Base-by-base conservation (phyloP, 1,139 yeast species). In the Pichia sp. region DNA sequence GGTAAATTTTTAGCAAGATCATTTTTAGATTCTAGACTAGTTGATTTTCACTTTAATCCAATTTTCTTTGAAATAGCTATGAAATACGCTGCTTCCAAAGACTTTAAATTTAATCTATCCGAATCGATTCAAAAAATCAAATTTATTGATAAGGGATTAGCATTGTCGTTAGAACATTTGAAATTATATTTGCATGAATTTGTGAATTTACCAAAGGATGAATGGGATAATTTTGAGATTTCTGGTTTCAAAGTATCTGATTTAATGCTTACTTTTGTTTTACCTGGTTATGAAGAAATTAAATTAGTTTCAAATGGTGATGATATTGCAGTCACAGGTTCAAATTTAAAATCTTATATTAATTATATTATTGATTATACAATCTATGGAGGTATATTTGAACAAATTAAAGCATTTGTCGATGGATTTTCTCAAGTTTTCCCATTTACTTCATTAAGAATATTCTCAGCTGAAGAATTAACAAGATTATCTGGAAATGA, bases 1-100 rank as follows among this genome's bases (percentile, higher is more conserved):
- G 98, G 98, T 2, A 80, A 76, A 43, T 87, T 91, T 55, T 69
- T 89, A 43, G 96, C 96, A 0, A 70, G 97, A 46, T 84, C 96
- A 0, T 66, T 89, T 59, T 63, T 91, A 40, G 98, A 91, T 62
- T 81, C 88, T 14, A 69, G 97, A 50, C 79, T 89, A 40, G 73
- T 91, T 42, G 97, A 91, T 59, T 80, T 91, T 60, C 70, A 78
- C 41, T 80, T 91, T 62, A 87, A 80, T 56, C 74, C 79, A 1
- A 61, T 78, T 5, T 87, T 91, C 55, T 82, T 91, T 59, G 69
- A 70, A 47, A 47, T 80, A 18, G 59, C 69, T 5, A 61, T 60
- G 37, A 51, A 51, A 16, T 40, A 53, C 15, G 36, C 32, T n/a
- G 8, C 26, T 19, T 34, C 35, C 0, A 21, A 31, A 15, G 20